These are phyloP conservation scores for Arctostaphylos glauca DNA, from an alignment of 148 eudicot species.

Conservation along the genomic window DNA sequence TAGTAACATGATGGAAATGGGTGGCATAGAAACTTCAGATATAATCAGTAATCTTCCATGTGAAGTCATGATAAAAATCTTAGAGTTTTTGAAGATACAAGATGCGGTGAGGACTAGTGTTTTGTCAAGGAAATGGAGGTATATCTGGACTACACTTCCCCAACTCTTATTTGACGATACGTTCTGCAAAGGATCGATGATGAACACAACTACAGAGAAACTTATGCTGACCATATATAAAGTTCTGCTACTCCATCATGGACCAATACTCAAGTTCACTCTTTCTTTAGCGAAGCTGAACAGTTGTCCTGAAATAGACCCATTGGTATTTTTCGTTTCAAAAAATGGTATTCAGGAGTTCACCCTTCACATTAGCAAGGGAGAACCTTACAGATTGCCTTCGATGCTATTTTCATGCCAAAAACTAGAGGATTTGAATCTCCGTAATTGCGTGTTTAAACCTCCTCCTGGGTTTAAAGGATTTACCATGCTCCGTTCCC, in stretches of 20 bases:
- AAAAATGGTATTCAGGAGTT: not conserved
- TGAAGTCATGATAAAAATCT: not conserved
- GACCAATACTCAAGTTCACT: not conserved
- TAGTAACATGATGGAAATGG: not conserved
- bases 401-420: not conserved
- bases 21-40: not conserved
- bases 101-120: slow-evolving; percentile 25
- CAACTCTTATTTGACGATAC: slow-evolving; percentile 16
- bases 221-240: not conserved
- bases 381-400: not conserved
- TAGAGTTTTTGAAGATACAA: slow-evolving; percentile 1
- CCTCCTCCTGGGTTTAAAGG: slow-evolving; percentile 10
- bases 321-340: not conserved
- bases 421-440: slow-evolving; percentile 7
- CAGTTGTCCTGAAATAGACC: slow-evolving; percentile 6
- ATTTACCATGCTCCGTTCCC: slow-evolving; percentile 13
- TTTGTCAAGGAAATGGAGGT: slow-evolving; percentile 12
- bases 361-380: not conserved
- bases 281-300: not conserved
- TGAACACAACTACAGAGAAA: not conserved
- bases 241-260: not conserved
- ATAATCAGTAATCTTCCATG: not conserved
- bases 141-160: slow-evolving; percentile 18
- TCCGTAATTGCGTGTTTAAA: not conserved
- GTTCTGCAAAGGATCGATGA: not conserved